Evolutionary conservation across 148 eudicot species (phyloP).

Genomic region (Diospyros lotus): DNA sequence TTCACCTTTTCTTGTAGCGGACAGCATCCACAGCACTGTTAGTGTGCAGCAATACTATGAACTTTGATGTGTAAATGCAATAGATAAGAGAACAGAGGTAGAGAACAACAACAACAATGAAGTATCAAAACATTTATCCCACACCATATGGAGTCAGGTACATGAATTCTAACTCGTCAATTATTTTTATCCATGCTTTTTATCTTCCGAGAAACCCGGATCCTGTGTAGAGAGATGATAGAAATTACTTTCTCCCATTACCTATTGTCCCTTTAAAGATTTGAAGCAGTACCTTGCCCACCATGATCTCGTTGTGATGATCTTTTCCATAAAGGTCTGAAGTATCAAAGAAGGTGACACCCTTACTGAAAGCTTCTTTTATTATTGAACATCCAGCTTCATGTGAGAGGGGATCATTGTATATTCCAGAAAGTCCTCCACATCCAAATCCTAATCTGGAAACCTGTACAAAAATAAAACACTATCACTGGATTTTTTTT

Average conservation of each 20-base stretch:
- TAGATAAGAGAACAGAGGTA: background rate
- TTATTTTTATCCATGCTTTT: too few relatives aligned
- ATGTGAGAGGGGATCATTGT: slow-evolving; percentile 34
- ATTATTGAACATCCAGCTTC: slow-evolving; percentile 38
- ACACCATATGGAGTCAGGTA: too few relatives aligned
- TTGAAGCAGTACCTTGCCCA: slow-evolving; percentile 35
- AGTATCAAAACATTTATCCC: too few relatives aligned
- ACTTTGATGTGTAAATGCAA: background rate
- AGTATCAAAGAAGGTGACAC: slow-evolving; percentile 47
- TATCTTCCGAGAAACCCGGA: too few relatives aligned
- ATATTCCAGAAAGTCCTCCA: slow-evolving; percentile 37
- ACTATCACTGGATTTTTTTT: background rate
- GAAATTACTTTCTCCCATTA: background rate
- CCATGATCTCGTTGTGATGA: slow-evolving; percentile 44
- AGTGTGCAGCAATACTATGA: background rate
- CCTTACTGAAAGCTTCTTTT: slow-evolving; percentile 34
- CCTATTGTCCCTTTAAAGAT: background rate
- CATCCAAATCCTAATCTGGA: slow-evolving; percentile 49
- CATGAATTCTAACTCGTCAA: too few relatives aligned
- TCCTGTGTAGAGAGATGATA: too few relatives aligned
- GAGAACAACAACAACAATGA: background rate
- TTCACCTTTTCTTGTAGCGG: background rate
- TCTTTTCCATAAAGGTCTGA: slow-evolving; percentile 32
- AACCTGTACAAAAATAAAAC: slow-evolving; percentile 19
- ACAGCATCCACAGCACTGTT: background rate